phyloP scores from a whole-genome alignment of 306 rosid species.

The Lotus japonicus region DNA sequence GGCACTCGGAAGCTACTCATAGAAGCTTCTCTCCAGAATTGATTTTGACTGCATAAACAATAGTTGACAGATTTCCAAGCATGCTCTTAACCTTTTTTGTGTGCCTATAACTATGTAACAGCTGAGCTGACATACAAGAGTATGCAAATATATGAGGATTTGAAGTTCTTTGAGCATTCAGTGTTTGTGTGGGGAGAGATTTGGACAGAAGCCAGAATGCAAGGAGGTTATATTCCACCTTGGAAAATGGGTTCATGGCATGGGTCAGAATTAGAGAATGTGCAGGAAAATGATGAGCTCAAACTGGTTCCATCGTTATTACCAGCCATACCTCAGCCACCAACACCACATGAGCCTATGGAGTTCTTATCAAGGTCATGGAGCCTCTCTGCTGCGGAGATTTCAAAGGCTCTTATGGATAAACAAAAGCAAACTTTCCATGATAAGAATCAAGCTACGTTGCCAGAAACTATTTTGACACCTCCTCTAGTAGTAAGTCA shows the following conservation, averaged over 20 bases:
- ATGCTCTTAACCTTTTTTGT: neutral
- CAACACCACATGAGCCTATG: constrained; percentile 83
- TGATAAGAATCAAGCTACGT: constrained; percentile 31
- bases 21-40: no score
- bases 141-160: neutral
- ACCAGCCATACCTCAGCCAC: constrained; percentile 78
- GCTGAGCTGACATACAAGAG: no score
- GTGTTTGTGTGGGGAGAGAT: neutral
- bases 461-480: constrained; percentile 33
- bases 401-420: constrained; percentile 70
- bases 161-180: constrained; percentile 11
- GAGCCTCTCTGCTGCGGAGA: constrained; percentile 88
- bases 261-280: constrained; percentile 31
- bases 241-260: constrained; percentile 42
- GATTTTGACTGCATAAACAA: no score
- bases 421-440: constrained; percentile 43
- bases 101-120: neutral
- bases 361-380: constrained; percentile 84
- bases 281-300: constrained; percentile 55
- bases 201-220: constrained; percentile 36
- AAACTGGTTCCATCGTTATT: constrained; percentile 40
- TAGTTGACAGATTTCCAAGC: no score
- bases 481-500: constrained; percentile 51
- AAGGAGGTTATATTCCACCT: constrained; percentile 33
- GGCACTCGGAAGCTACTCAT: no score